Evolutionary conservation across 176 grass and related monocot species (phyloP), one percentile per base, ranked within the genome.

Genomic region (Triticum timopheevii): DNA sequence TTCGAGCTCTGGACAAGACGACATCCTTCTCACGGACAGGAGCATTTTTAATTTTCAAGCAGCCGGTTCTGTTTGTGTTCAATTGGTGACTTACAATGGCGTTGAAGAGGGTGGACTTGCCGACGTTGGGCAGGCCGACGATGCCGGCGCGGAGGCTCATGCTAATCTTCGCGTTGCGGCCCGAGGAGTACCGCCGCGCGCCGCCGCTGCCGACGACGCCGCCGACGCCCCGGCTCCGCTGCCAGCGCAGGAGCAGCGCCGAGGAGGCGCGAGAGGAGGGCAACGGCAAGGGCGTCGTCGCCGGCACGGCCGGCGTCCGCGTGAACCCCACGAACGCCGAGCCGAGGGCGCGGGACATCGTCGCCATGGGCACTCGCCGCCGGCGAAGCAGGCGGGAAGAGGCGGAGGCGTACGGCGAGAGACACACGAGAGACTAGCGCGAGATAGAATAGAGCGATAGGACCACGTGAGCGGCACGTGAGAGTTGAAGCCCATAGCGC

Each of bases 51-150:
- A 45, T 3, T 50, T 50, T 33, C 15, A 68, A 38, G 45, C 54
- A 19, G 22, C 7, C 35, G 49, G 70, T 20, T 52, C 4, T 24
- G 28, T 52, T 0, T 19, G n/a, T 12, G 73, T 11, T 23, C 27
- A 52, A 8, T 44, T 31, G 42, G 50, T 24, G 58, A 69, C 93
- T 93, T 91, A 99, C 97, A 73, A 99, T 92, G 75, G 97, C 94
- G 83, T 99, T 96, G 83, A 99, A 99, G 12, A 99, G 94, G 50
- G 97, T 99, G 20, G 97, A 99, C 79, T 99, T 96, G 81, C 97
- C 97, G 66, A 99, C 97, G 85, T 99, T 99, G n/a, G 97, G 97
- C 16, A 99, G 90, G 44, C 94, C 97, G 31, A 99, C 97, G 73
- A 99, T 99, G 17, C 97, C 94, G 10, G 97, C 94, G 30, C 90